Conservation (phyloP, 768 basidiomycete species). For the Rhizopogon salebrosus region DNA sequence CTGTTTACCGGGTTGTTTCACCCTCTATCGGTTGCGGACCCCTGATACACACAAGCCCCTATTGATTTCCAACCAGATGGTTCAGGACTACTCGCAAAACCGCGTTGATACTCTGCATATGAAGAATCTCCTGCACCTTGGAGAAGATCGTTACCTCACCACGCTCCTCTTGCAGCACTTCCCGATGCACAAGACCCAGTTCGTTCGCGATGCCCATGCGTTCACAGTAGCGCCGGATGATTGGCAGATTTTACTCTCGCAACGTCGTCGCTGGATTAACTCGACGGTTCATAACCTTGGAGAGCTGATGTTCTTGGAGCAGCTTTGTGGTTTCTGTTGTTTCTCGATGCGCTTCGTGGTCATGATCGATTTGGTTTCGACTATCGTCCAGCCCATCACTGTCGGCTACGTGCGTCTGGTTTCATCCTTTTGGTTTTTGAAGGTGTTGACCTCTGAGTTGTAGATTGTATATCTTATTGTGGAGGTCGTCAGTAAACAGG, state of each 20-base stretch:
- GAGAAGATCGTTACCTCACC: constrained; percentile 98
- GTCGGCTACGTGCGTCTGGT: constrained; percentile 74
- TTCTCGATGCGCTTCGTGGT: constrained; percentile 99
- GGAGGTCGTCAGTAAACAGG: constrained; percentile 60
- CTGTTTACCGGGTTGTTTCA: constrained; percentile 98
- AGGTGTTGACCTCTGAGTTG: not conserved
- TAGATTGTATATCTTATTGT: constrained; percentile 89
- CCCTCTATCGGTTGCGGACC: constrained; percentile 90
- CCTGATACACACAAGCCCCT: constrained; percentile 95
- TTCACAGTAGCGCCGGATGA: constrained; percentile 94
- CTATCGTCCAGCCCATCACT: constrained; percentile 78
- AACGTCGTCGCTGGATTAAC: constrained; percentile 99
- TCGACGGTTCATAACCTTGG: constrained; percentile 97
- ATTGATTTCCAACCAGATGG: constrained; percentile 84
- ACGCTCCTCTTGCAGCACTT: constrained; percentile 95
- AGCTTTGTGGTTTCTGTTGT: constrained; percentile 95
- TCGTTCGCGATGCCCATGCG: constrained; percentile 90
- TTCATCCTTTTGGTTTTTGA: not conserved
- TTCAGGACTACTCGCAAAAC: constrained; percentile 92
- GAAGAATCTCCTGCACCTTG: constrained; percentile 96
- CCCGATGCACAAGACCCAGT: constrained; percentile 90
- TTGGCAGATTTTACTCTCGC: constrained; percentile 90
- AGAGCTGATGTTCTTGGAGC: constrained; percentile 87
- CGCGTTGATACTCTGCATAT: constrained; percentile 96
- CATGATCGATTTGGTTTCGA: constrained; percentile 92